Evolutionary conservation across 2,329 filamentous ascomycete genomes (phyloP).

Genomic region (Drechslerella coelobrocha): DNA sequence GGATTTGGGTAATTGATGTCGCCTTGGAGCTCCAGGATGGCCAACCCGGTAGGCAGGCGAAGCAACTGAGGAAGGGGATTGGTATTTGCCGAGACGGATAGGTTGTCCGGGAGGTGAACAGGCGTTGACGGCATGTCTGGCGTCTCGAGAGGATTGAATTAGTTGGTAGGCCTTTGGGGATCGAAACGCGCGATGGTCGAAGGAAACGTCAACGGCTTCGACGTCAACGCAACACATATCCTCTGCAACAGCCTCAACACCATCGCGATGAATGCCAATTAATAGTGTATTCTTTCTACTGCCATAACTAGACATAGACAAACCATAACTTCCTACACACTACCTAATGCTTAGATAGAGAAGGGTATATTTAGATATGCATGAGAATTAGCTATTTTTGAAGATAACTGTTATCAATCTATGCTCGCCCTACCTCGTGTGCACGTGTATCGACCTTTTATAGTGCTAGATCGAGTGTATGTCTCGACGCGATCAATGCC

Average conservation of each 20-base stretch:
- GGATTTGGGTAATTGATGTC: slow-evolving; percentile 75
- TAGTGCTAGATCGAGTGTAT: too few species aligned
- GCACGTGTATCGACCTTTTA: too few species aligned
- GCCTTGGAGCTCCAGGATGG: slow-evolving; percentile 90
- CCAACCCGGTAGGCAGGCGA: slow-evolving; percentile 86
- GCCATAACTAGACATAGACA: too few species aligned
- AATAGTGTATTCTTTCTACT: too few species aligned
- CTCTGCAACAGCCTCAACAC: slow-evolving; percentile 35
- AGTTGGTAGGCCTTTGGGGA: background rate
- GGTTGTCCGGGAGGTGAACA: slow-evolving; percentile 22
- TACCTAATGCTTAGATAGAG: too few species aligned
- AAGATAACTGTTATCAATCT: too few species aligned
- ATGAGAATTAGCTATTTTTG: too few species aligned
- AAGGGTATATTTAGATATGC: too few species aligned
- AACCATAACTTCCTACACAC: too few species aligned
- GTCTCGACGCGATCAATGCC: too few species aligned
- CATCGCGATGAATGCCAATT: background rate
- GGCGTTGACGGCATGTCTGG: slow-evolving; percentile 31
- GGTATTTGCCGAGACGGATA: slow-evolving; percentile 10
- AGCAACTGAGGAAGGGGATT: slow-evolving; percentile 80
- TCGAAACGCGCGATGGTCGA: background rate
- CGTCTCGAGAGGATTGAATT: background rate
- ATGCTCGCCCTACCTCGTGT: too few species aligned
- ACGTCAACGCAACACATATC: slow-evolving; percentile 17
- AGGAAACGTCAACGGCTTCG: background rate